Evolutionary conservation across 1,284 basidiomycete genomes (phyloP).

Genomic region (Austroboletus rostrupii): DNA sequence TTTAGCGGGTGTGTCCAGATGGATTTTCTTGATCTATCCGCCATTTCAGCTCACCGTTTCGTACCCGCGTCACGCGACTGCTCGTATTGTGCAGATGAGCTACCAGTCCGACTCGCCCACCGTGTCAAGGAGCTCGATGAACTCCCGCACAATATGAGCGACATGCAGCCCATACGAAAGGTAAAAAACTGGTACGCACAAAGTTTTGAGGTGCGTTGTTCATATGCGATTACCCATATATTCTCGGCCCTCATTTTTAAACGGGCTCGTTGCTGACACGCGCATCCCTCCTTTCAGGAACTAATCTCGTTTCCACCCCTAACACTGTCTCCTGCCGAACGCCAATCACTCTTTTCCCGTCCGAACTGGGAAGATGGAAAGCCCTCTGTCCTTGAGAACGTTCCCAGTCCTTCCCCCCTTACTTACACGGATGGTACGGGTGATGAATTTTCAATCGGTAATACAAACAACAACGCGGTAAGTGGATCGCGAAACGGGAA

Average conservation of each 20-base stretch:
- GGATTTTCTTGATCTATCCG: not conserved
- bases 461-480: constrained; percentile 17
- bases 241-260: not conserved
- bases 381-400: constrained; percentile 55
- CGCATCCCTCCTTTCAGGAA: constrained; percentile 52
- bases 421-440: constrained; percentile 22
- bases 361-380: constrained; percentile 30
- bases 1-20: constrained; percentile 15
- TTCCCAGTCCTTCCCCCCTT: constrained; percentile 60
- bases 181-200: constrained; percentile 99
- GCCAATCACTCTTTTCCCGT: constrained; percentile 60
- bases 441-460: constrained; percentile 4
- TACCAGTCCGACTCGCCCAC: constrained; percentile 93
- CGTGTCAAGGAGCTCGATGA: constrained; percentile 96
- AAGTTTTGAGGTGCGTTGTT: constrained; percentile 82
- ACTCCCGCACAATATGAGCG: constrained; percentile 86
- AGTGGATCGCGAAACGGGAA: constrained; percentile 33
- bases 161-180: constrained; percentile 91
- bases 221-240: not conserved
- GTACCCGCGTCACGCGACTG: constrained; percentile 45
- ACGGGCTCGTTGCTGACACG: constrained; percentile 2
- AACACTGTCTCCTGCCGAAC: constrained; percentile 63
- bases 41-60: not conserved
- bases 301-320: constrained; percentile 81
- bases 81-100: constrained; percentile 36